phyloP scores from a whole-genome alignment of 1,139 yeast species.

The Yamadazyma aaseri region DNA sequence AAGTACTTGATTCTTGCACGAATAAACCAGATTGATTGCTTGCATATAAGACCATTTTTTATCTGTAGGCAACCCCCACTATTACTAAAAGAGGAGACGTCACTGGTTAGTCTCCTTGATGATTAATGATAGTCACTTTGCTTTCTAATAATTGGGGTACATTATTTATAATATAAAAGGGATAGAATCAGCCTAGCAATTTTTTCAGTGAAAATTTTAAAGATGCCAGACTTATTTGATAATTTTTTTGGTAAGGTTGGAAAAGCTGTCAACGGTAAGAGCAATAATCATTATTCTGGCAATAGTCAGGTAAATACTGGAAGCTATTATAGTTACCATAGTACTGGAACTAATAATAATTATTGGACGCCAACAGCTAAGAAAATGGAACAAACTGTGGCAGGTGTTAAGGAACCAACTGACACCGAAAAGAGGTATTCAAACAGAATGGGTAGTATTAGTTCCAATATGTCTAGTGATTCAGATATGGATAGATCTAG shows the following conservation, averaged over 20 bases:
- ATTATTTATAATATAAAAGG: not conserved
- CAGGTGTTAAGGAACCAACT: constrained; percentile 3
- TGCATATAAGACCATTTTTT: no score
- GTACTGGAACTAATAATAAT: constrained; percentile 36
- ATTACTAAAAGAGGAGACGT: not conserved
- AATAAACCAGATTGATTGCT: no score
- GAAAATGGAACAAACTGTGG: constrained; percentile 3
- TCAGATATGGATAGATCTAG: constrained; percentile 13
- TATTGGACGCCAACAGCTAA: constrained; percentile 37
- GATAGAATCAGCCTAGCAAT: constrained; percentile 2
- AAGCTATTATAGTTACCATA: constrained; percentile 35
- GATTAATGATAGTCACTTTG: no score
- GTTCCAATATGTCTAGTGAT: constrained; percentile 16
- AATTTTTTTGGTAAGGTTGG: constrained; percentile 35
- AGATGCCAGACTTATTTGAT: constrained; percentile 46
- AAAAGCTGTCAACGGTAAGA: constrained; percentile 35
- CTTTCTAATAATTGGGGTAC: not conserved
- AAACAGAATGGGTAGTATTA: constrained; percentile 23
- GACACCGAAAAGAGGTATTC: constrained; percentile 8
- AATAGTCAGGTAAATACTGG: constrained; percentile 40
- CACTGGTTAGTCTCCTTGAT: not conserved
- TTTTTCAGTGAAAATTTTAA: constrained; percentile 4
- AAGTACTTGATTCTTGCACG: no score
- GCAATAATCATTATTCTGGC: constrained; percentile 28
- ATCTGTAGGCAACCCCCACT: no score